A percentile compares a stretch with the other conserved stretches of the same genome.
These are phyloP conservation scores for Kwoniella shandongensis DNA, from an alignment of 768 basidiomycete species.

Conservation along the genomic window DNA sequence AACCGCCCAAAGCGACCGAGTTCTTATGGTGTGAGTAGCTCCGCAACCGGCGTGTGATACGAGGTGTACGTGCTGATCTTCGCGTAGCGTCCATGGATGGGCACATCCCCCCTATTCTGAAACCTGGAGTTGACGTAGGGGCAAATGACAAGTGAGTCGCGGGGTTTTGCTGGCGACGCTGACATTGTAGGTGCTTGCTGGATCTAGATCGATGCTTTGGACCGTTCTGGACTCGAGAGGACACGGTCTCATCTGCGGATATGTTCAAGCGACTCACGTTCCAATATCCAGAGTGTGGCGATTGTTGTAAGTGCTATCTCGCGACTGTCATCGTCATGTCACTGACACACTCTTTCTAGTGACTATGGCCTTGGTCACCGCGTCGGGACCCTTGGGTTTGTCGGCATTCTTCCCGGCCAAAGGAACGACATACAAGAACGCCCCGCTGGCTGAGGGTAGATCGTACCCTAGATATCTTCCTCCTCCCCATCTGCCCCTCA, in stretches of 20 bases:
- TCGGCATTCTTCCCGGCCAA: constrained; percentile 49
- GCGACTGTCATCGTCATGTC: neutral
- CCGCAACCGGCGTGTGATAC: too few relatives aligned
- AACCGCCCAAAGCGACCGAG: constrained; percentile 44
- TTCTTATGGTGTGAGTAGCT: constrained; percentile 51
- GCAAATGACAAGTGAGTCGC: constrained; percentile 24
- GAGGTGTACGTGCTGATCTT: neutral
- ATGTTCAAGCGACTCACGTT: constrained; percentile 53
- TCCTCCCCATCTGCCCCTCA: constrained; percentile 49
- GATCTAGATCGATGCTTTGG: constrained; percentile 50
- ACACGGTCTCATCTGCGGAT: constrained; percentile 34
- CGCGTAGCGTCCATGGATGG: constrained; percentile 47
- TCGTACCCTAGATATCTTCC: constrained; percentile 31
- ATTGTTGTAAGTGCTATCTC: constrained; percentile 43
- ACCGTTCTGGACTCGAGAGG: constrained; percentile 40
- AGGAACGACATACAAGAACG: constrained; percentile 26
- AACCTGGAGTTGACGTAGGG: constrained; percentile 13
- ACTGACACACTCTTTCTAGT: constrained; percentile 18
- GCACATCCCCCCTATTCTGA: constrained; percentile 44
- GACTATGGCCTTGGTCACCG: constrained; percentile 47
- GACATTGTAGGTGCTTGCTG: constrained; percentile 32
- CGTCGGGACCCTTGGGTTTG: constrained; percentile 45
- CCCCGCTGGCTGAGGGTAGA: constrained; percentile 6
- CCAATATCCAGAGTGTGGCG: constrained; percentile 50
- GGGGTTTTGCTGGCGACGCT: neutral